These are phyloP conservation scores for Suillus cothurnatus DNA, from an alignment of 768 basidiomycete genomes.

Conservation along the genomic window DNA sequence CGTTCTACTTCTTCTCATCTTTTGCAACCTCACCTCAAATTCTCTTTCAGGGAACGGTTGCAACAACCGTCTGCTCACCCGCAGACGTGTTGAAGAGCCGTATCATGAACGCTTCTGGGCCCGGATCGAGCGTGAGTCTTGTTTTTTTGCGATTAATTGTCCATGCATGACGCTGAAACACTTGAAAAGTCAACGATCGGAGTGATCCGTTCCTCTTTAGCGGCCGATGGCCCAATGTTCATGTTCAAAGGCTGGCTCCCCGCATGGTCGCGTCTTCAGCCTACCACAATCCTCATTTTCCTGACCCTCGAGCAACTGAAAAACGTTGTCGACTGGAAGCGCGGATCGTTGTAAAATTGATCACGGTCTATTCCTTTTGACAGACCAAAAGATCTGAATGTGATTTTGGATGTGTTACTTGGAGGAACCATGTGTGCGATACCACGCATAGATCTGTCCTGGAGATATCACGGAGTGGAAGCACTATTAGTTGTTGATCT, in stretches of 20 bases:
- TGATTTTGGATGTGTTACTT: neutral
- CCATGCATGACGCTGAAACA: neutral
- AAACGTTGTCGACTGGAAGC: conserved; percentile 65
- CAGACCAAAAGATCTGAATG: neutral
- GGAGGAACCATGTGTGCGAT: conserved; percentile 3
- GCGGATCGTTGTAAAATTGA: conserved; percentile 30
- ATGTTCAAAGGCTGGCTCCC: conserved; percentile 95
- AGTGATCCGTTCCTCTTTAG: conserved; percentile 68
- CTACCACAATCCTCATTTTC: conserved; percentile 88
- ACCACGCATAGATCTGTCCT: conserved; percentile 5
- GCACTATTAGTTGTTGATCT: neutral
- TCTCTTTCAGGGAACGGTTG: conserved; percentile 72
- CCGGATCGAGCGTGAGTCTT: conserved; percentile 67
- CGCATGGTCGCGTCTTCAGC: conserved; percentile 83
- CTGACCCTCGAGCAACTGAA: conserved; percentile 81
- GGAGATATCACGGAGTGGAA: neutral
- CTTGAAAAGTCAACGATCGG: conserved; percentile 64
- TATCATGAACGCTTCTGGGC: conserved; percentile 87
- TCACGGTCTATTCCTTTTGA: neutral
- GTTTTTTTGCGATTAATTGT: neutral
- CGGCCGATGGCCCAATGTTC: conserved; percentile 81
- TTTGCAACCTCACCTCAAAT: neutral
- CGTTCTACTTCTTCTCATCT: conserved; percentile 25
- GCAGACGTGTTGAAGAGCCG: conserved; percentile 89
- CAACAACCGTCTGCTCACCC: conserved; percentile 87